These are phyloP conservation scores for Beauveria sp. DNA, from an alignment of 2,329 filamentous ascomycete species.

Conservation along the genomic window DNA sequence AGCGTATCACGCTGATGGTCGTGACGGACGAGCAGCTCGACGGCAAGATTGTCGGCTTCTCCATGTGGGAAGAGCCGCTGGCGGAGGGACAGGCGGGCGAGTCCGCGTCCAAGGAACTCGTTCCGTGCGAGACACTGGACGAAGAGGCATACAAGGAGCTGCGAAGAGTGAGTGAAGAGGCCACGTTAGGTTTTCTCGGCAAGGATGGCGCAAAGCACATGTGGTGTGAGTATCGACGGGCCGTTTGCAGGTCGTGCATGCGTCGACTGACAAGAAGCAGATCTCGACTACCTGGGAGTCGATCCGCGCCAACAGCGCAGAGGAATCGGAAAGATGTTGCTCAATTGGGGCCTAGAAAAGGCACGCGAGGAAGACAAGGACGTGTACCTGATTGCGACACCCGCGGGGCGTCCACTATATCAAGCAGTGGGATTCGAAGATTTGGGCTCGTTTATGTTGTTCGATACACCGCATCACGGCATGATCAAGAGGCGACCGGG, in stretches of 20 bases:
- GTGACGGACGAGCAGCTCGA: constrained; percentile 13
- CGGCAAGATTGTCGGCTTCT: constrained; percentile 15
- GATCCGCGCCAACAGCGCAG: constrained; percentile 14
- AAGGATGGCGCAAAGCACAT: constrained; percentile 12
- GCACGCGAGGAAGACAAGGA: constrained; percentile 11
- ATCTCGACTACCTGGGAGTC: constrained; percentile 16
- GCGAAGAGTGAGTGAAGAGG: constrained; percentile 5
- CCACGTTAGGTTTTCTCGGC: constrained; percentile 13
- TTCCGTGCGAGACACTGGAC: constrained; percentile 12
- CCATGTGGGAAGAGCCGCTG: constrained; percentile 15
- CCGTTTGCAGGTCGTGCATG: background rate
- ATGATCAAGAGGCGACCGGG: constrained; percentile 2
- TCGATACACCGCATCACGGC: background rate
- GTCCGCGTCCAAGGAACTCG: background rate
- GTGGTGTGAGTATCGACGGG: constrained; percentile 13
- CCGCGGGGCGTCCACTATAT: constrained; percentile 6
- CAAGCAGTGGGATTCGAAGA: constrained; percentile 2
- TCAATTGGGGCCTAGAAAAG: constrained; percentile 14
- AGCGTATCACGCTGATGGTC: constrained; percentile 14
- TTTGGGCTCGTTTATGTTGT: background rate
- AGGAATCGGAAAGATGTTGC: constrained; percentile 14
- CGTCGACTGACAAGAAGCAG: background rate
- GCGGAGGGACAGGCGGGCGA: constrained; percentile 7
- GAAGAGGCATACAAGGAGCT: constrained; percentile 12
- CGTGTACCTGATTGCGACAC: constrained; percentile 7